Conservation (phyloP, 192 early-diverging fungal genomes). For the Podila minutissima region DNA sequence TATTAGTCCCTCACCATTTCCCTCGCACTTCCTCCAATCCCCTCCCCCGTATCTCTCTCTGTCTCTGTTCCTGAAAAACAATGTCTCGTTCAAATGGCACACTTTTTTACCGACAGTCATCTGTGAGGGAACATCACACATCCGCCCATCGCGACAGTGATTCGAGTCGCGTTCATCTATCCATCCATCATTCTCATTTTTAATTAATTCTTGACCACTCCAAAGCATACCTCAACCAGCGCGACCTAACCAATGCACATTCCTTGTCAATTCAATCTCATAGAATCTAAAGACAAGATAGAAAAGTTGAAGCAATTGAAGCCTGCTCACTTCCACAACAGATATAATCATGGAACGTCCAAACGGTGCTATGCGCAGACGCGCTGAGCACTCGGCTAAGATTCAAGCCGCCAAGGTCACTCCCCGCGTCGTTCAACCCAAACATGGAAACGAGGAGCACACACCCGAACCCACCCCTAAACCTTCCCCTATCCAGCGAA, state of each 20-base stretch:
- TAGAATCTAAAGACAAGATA: not conserved
- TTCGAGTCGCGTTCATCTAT: not conserved
- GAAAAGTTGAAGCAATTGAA: too few species aligned
- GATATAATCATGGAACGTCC: not conserved
- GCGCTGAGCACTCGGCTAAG: constrained; percentile 5
- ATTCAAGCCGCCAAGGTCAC: not conserved
- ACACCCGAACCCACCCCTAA: not conserved
- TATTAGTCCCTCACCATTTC: too few species aligned
- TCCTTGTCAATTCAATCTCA: not conserved
- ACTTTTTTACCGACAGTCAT: too few species aligned
- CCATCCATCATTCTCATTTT: not conserved
- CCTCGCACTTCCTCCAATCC: too few species aligned
- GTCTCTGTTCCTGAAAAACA: too few species aligned
- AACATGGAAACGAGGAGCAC: not conserved
- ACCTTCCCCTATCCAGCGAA: not conserved
- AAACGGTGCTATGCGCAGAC: constrained; percentile 2
- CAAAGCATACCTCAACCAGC: not conserved
- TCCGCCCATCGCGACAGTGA: too few species aligned
- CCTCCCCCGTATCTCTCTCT: too few species aligned
- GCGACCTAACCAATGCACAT: not conserved
- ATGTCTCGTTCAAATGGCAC: too few species aligned
- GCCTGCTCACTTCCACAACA: not conserved
- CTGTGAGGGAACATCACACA: too few species aligned
- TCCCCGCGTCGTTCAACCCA: not conserved
- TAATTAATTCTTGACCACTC: not conserved